Base-by-base conservation (phyloP, 805 yeast genomes). In the Starmerella stigmatis region DNA sequence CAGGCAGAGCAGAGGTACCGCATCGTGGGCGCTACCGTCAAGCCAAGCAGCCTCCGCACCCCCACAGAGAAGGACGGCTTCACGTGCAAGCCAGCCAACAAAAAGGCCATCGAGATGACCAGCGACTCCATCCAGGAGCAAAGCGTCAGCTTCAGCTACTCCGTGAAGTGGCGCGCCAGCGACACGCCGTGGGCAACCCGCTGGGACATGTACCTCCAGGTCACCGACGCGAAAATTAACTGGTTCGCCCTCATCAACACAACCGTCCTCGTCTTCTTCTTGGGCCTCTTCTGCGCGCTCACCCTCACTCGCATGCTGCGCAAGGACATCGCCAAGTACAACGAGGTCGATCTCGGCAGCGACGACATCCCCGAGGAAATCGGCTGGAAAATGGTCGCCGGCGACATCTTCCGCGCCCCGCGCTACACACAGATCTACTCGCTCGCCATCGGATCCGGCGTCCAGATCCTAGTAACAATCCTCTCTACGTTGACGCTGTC, bases 381-480 rank as follows among this genome's bases (percentile, higher is more conserved):
- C 60, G 98, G 98, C 31, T 92, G 98, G 98, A 92, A 92, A 62
- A 72, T 92, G 52, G 80, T 86, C 31, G 94, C 88, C 57, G 97
- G 96, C 50, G 97, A 89, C 62, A 86, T 89, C 25, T 89, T 89
- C 69, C 76, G 97, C 63, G 67, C 88, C 8, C 97, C 97, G 34
- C 61, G 69, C 41, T 68, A 74, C 53, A 71, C 81, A 45, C 72
- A 86, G 74, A 47, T 83, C 5, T 71, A 86, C 48, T 81, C 96
- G 2, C 77, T 86, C 8, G 64, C 88, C 19, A 75, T 86, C 40
- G 98, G 98, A 37, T 78, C 92, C 43, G 98, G 98, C 49, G 64
- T 73, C 25, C 98, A 92, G 65, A 63, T 89, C 26, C 74, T 86
- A 52, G 68, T 81, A 57, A 88, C 92, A 88, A 62, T 79, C 2